Conservation (phyloP, 352 stramenopile species). For the Aphanomyces stellatus region DNA sequence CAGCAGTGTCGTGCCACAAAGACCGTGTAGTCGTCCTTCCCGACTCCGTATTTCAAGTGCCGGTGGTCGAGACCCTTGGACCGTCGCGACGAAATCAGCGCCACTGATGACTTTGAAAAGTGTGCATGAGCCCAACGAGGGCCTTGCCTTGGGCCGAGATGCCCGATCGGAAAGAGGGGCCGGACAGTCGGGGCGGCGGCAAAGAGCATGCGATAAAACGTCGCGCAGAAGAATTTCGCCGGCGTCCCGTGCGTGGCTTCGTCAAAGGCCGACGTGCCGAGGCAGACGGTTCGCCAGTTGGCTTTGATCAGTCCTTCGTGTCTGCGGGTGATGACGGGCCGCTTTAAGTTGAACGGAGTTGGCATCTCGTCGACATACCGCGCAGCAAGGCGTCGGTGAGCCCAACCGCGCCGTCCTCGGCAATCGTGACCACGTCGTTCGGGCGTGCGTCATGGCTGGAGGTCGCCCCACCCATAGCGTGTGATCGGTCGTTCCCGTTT, state of each 20-base stretch:
- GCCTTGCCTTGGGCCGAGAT: constrained; percentile 10
- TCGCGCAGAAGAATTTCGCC: constrained; percentile 4
- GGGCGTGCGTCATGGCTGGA: too few species aligned
- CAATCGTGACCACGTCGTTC: too few species aligned
- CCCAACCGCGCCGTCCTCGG: too few species aligned
- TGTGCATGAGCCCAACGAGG: not conserved
- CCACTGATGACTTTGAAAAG: not conserved
- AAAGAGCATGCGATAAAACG: constrained; percentile 5
- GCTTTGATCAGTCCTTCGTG: not conserved
- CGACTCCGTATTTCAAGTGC: not conserved
- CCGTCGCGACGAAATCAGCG: not conserved
- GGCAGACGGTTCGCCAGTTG: not conserved
- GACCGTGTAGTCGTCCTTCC: constrained; percentile 4
- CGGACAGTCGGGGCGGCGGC: not conserved
- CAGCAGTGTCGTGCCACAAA: not conserved
- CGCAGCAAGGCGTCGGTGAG: too few species aligned
- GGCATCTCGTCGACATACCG: too few species aligned
- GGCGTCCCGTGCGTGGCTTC: not conserved
- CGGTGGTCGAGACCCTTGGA: not conserved
- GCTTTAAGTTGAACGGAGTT: too few species aligned
- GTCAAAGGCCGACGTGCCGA: not conserved
- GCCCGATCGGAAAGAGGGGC: not conserved
- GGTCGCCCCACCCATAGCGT: too few species aligned
- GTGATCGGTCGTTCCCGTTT: too few species aligned
- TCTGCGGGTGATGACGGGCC: not conserved